Conservation (phyloP, 2,329 filamentous ascomycete genomes). For the Trichoderma lentiforme region DNA sequence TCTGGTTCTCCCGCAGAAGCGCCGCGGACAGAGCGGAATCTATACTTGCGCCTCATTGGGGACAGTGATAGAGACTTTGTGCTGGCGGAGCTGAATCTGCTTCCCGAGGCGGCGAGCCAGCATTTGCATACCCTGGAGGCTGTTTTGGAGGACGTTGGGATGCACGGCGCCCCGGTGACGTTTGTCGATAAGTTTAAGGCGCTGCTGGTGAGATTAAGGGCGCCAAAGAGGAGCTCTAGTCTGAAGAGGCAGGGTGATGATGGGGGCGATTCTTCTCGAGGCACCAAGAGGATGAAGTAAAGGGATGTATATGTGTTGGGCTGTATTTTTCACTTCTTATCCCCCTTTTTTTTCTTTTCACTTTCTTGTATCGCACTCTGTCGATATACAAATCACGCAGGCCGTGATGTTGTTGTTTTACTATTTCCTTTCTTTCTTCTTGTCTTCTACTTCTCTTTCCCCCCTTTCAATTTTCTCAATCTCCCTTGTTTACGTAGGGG, state of each 20-base stretch:
- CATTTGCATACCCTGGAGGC: constrained; percentile 40
- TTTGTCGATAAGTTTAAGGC: constrained; percentile 37
- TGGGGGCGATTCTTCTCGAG: constrained; percentile 22
- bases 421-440: neutral
- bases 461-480: neutral
- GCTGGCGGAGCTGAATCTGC: constrained; percentile 40
- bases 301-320: neutral
- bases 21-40: constrained; percentile 38
- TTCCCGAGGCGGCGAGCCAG: constrained; percentile 44
- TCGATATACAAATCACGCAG: neutral
- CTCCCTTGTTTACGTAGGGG: neutral
- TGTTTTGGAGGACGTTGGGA: constrained; percentile 32
- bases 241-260: constrained; percentile 31
- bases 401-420: neutral
- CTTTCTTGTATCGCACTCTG: neutral
- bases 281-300: constrained; percentile 37
- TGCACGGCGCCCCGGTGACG: constrained; percentile 33
- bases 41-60: constrained; percentile 49
- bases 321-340: neutral
- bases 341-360: neutral
- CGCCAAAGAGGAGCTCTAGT: constrained; percentile 27
- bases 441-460: neutral
- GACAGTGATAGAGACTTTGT: constrained; percentile 44
- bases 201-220: constrained; percentile 32
- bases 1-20: constrained; percentile 24